Evolutionary conservation across 176 grass and related monocot genomes (phyloP).

Genomic region (Ensete ventricosum): DNA sequence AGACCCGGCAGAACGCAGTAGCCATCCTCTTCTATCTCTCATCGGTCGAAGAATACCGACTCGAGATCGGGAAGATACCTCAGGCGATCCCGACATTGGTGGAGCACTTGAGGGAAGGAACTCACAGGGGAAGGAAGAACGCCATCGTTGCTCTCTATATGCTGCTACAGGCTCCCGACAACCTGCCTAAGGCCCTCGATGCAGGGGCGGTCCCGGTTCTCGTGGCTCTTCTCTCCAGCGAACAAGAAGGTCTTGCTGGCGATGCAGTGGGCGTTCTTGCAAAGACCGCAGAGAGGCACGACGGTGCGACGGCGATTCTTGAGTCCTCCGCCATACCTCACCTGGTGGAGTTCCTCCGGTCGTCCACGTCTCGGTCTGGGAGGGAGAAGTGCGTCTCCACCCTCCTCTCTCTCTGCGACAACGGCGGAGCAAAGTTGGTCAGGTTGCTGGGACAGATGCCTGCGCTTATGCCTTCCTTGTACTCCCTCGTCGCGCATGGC

Average conservation of each 20-base stretch:
- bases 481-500: constrained; percentile 49
- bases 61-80: constrained; percentile 46
- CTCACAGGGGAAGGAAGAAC: constrained; percentile 54
- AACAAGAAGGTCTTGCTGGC: constrained; percentile 33
- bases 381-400: constrained; percentile 52
- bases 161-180: constrained; percentile 30
- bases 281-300: constrained; percentile 35
- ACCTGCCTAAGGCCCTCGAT: constrained; percentile 28
- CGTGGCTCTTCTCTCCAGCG: constrained; percentile 24
- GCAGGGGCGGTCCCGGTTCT: constrained; percentile 45
- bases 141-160: constrained; percentile 52
- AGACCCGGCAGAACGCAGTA: constrained; percentile 66
- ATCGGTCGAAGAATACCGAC: constrained; percentile 41
- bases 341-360: constrained; percentile 46
- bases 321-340: constrained; percentile 21
- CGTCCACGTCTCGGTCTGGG: constrained; percentile 29
- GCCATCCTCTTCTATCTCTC: constrained; percentile 82
- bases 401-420: constrained; percentile 44
- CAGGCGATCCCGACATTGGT: constrained; percentile 62
- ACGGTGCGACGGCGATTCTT: constrained; percentile 39
- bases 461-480: constrained; percentile 47
- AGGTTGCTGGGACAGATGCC: constrained; percentile 49
- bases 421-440: constrained; percentile 42
- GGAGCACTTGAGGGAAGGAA: constrained; percentile 31
- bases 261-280: constrained; percentile 48